Base-by-base conservation (phyloP, 2,329 filamentous ascomycete genomes). In the Monosporascus sp. region DNA sequence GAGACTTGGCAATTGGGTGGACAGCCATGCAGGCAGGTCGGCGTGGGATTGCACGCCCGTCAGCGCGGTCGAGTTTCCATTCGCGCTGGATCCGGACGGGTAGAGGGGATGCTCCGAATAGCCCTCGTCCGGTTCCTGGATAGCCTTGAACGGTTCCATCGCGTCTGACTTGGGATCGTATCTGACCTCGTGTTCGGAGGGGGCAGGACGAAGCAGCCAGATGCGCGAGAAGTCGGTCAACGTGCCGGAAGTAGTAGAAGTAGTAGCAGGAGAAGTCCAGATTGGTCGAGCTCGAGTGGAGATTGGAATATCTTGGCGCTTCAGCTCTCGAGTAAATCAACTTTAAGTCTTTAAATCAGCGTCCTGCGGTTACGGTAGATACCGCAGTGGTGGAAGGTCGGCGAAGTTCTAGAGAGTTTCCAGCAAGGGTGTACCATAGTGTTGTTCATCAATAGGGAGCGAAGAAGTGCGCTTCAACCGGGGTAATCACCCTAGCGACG, bases 71-170 rank as follows among this genome's bases (percentile, higher is more conserved):
- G 65, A 72, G 52, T 58, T 56, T 22, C 52, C 55, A 40, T 65
- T 63, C 62, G 62, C 61, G 61, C 65, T 61, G 60, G 65, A 45
- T 62, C 61, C 55, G 51, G 70, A 67, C 11, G 76, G 71, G 59
- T 77, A 79, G 50, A 84, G 70, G 54, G 81, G 81, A 60, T 92
- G 89, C 68, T 94, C 89, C 6, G 89, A 92, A 69, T 94, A 95
- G 64, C 91, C 91, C 73, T 95, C 91, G 73, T 95, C 90, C 54
- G 91, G 80, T 68, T 85, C 77, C 55, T 79, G 76, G 17, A 69
- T 76, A 60, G 81, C 77, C 35, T 81, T 70, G 56, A 77, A 75
- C 46, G 72, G 64, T 62, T 78, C 74, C 74, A 78, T 77, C 47
- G 52, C 59, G 56, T 46, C 43, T 46, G 43, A 46, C 43, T n/a